Evolutionary conservation across 2,329 filamentous ascomycete genomes (phyloP).

Genomic region (Alternaria sp.): DNA sequence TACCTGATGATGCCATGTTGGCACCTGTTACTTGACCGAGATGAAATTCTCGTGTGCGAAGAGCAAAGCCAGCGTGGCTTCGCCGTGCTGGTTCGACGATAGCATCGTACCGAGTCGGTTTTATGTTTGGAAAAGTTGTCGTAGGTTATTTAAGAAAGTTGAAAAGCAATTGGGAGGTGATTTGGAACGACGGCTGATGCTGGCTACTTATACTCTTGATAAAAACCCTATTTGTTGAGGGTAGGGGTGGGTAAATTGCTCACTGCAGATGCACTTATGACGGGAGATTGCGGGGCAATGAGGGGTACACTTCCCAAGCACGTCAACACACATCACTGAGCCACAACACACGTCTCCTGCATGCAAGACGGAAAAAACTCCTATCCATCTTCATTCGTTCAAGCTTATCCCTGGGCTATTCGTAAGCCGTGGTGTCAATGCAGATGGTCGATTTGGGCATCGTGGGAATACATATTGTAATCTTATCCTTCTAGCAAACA

Average conservation of each 20-base stretch:
- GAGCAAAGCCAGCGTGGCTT: constrained; percentile 4
- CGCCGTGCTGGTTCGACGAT: constrained; percentile 21
- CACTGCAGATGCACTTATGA: constrained; percentile 18
- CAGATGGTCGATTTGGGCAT: neutral
- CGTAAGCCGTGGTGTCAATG: neutral
- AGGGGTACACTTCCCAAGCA: constrained; percentile 18
- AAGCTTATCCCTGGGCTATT: neutral
- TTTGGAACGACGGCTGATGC: neutral
- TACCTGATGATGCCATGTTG: constrained; percentile 26
- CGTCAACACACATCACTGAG: constrained; percentile 11
- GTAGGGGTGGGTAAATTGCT: constrained; percentile 7
- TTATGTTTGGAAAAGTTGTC: neutral
- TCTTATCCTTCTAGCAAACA: neutral
- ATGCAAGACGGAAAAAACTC: neutral
- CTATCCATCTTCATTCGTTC: neutral
- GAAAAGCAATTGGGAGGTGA: neutral
- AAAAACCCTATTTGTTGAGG: constrained; percentile 1
- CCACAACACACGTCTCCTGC: neutral
- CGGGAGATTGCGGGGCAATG: constrained; percentile 25
- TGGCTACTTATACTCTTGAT: constrained; percentile 7
- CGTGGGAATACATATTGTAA: neutral
- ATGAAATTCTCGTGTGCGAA: constrained; percentile 10
- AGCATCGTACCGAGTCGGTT: constrained; percentile 24
- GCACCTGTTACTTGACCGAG: constrained; percentile 25
- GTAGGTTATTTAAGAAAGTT: neutral